phyloP scores from a whole-genome alignment of 352 stramenopile species.

The Phytophthora constricta region DNA sequence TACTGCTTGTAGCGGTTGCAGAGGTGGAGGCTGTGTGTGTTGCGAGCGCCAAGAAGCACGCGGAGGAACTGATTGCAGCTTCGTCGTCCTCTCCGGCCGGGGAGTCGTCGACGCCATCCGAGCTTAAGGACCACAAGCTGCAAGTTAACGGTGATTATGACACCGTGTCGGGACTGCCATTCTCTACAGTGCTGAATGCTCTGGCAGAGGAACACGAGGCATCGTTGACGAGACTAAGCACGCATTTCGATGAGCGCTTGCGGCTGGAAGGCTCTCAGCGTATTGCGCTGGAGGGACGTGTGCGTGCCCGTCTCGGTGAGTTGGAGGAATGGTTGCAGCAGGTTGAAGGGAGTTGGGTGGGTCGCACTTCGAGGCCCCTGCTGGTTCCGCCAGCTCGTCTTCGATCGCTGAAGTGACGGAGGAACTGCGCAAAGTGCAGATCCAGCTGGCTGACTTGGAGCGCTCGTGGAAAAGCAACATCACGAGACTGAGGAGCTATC shows the following conservation, averaged over 20 bases:
- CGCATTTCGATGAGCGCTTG: slow-evolving; percentile 74
- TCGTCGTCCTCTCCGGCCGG: slow-evolving; percentile 22
- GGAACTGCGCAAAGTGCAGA: slow-evolving; percentile 27
- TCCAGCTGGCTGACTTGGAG: slow-evolving; percentile 29
- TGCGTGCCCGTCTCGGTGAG: slow-evolving; percentile 60
- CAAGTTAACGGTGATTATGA: slow-evolving; percentile 11
- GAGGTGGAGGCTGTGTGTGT: slow-evolving; percentile 14
- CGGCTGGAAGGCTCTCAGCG: slow-evolving; percentile 71
- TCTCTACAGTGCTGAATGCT: slow-evolving; percentile 59
- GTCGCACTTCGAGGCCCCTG: slow-evolving; percentile 43
- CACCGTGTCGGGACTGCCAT: slow-evolving; percentile 35
- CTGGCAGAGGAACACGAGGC: slow-evolving; percentile 77
- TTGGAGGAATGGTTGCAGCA: slow-evolving; percentile 86
- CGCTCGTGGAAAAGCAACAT: slow-evolving; percentile 18
- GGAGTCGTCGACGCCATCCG: slow-evolving; percentile 24
- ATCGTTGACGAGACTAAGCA: slow-evolving; percentile 63
- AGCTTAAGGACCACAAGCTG: slow-evolving; percentile 15
- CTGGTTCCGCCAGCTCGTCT: slow-evolving; percentile 10
- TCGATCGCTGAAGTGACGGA: slow-evolving; percentile 29
- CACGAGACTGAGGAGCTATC: slow-evolving; percentile 15
- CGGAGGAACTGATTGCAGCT: slow-evolving; percentile 23
- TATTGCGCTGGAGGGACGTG: slow-evolving; percentile 60
- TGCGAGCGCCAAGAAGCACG: slow-evolving; percentile 17
- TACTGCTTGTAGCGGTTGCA: too few species aligned
- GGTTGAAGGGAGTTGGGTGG: slow-evolving; percentile 68